Conservation (phyloP, 345 rosid genomes). For the Orychophragmus violaceus region DNA sequence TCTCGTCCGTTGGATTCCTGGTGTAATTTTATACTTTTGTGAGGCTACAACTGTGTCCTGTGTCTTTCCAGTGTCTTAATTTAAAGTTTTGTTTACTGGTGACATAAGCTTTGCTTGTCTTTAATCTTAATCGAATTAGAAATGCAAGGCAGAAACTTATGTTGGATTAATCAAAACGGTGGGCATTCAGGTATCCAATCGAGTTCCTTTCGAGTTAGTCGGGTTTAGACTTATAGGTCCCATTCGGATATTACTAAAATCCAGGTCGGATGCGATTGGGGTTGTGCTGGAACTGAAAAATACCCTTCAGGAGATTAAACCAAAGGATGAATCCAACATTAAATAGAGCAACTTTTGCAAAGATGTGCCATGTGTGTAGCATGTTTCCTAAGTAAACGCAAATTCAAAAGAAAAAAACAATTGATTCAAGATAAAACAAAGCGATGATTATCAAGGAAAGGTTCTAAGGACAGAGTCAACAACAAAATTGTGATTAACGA, state of each 20-base stretch:
- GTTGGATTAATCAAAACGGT: not conserved
- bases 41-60: not conserved
- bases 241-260: no score
- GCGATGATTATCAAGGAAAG: not conserved
- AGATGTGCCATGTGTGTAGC: not conserved
- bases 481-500: conserved; percentile 38
- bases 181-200: no score
- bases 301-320: not conserved
- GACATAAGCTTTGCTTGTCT: not conserved
- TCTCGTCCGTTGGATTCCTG: not conserved
- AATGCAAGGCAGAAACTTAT: not conserved
- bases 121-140: not conserved
- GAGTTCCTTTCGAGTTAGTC: no score
- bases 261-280: no score
- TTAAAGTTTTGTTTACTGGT: not conserved
- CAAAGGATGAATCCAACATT: conserved; percentile 7
- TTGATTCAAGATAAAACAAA: not conserved
- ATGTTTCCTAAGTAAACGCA: not conserved
- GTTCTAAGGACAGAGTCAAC: not conserved
- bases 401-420: not conserved
- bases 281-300: no score
- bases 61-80: not conserved
- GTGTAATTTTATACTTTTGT: conserved; percentile 10
- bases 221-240: no score
- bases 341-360: not conserved